These are phyloP conservation scores for Nakazawaea sp. DNA, from an alignment of 805 yeast genomes.

Conservation along the genomic window DNA sequence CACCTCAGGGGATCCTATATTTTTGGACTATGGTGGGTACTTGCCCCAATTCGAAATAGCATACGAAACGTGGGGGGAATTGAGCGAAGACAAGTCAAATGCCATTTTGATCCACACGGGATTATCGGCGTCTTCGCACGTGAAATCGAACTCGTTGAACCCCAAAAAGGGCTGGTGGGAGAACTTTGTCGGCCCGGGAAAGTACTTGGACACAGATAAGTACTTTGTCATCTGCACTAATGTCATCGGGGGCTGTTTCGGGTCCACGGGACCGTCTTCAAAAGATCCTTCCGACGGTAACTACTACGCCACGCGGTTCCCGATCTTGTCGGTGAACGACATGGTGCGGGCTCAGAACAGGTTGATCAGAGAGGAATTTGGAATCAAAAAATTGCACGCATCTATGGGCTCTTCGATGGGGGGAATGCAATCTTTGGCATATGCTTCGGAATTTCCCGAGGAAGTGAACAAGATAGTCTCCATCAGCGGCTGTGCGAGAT, in stretches of 20 bases:
- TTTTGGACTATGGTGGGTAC: constrained; percentile 76
- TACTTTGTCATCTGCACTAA: constrained; percentile 85
- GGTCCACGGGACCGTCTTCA: constrained; percentile 90
- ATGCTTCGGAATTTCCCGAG: constrained; percentile 76
- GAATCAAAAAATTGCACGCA: constrained; percentile 61
- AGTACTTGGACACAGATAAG: constrained; percentile 71
- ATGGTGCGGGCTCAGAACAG: constrained; percentile 87
- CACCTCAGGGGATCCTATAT: constrained; percentile 49
- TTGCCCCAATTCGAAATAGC: constrained; percentile 77
- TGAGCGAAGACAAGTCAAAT: constrained; percentile 58
- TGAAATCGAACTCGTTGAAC: constrained; percentile 70
- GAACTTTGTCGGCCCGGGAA: constrained; percentile 80
- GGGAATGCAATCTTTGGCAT: constrained; percentile 96
- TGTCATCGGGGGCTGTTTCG: constrained; percentile 91
- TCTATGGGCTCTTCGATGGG: constrained; percentile 93
- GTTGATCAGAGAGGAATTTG: constrained; percentile 54
- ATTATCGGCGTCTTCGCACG: constrained; percentile 89
- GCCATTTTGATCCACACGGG: constrained; percentile 86
- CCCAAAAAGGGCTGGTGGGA: constrained; percentile 93
- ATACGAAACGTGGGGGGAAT: constrained; percentile 85
- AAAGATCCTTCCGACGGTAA: constrained; percentile 59
- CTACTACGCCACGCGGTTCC: constrained; percentile 81
- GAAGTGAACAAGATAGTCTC: constrained; percentile 66
- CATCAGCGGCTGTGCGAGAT: constrained; percentile 89
- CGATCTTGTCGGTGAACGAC: constrained; percentile 78